Evolutionary conservation across 169 alveolate species (phyloP).

Genomic region (Plasmodium sp.): DNA sequence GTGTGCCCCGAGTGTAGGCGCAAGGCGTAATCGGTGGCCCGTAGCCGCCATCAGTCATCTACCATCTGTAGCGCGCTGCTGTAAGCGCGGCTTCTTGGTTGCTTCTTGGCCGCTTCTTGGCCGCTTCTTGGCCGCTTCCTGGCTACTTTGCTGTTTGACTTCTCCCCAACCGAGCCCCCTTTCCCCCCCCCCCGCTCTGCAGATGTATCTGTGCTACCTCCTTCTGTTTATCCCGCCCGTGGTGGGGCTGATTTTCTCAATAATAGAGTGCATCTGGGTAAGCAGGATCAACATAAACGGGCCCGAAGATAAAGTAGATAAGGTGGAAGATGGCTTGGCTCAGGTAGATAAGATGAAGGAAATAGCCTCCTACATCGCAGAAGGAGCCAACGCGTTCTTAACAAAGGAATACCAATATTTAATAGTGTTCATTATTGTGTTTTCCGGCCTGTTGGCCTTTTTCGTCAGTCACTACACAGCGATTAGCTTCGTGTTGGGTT

Average conservation of each 20-base stretch:
- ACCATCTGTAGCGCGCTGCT: background rate
- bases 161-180: background rate
- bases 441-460: conserved; percentile 81
- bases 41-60: background rate
- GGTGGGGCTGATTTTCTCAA: conserved; percentile 56
- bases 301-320: conserved; percentile 52
- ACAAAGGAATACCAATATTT: conserved; percentile 88
- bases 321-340: conserved; percentile 45
- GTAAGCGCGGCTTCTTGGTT: too few species aligned
- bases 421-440: conserved; percentile 84
- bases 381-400: conserved; percentile 93
- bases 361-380: conserved; percentile 85
- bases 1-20: background rate
- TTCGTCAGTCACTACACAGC: conserved; percentile 85
- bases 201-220: conserved; percentile 39
- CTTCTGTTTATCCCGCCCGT: conserved; percentile 52
- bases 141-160: too few species aligned
- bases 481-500: conserved; percentile 90
- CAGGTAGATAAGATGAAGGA: conserved; percentile 80
- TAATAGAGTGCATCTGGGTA: conserved; percentile 44
- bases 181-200: background rate
- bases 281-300: conserved; percentile 49
- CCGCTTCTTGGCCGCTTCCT: too few species aligned
- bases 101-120: too few species aligned
- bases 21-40: background rate